These are phyloP conservation scores for Hypomyces rosellus DNA, from an alignment of 2,329 filamentous ascomycete genomes.

Conservation along the genomic window DNA sequence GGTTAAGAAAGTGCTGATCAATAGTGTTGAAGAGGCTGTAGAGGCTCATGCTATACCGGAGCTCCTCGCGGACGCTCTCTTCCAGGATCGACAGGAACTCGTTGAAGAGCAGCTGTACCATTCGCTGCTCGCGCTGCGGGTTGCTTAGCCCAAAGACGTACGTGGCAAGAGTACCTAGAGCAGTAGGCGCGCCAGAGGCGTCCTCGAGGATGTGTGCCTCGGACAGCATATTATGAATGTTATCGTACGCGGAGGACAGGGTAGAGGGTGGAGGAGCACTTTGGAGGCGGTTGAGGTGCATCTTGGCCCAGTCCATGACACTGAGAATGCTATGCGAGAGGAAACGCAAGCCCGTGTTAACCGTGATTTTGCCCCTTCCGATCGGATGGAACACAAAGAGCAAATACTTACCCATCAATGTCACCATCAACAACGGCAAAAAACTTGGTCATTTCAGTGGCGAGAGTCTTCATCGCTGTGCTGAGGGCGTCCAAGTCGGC, in stretches of 20 bases:
- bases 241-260: slow-evolving; percentile 69
- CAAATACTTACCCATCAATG: slow-evolving; percentile 63
- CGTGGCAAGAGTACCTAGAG: slow-evolving; percentile 62
- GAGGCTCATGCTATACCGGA: slow-evolving; percentile 71
- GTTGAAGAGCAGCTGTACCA: slow-evolving; percentile 75
- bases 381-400: neutral
- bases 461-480: slow-evolving; percentile 76
- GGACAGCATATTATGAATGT: slow-evolving; percentile 72
- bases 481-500: slow-evolving; percentile 78
- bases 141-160: slow-evolving; percentile 73
- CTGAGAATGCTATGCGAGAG: slow-evolving; percentile 62
- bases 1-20: slow-evolving; percentile 82
- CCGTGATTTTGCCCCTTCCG: slow-evolving; percentile 6
- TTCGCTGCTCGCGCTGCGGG: slow-evolving; percentile 71
- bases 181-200: slow-evolving; percentile 51
- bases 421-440: slow-evolving; percentile 92
- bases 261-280: slow-evolving; percentile 49
- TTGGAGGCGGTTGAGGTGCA: slow-evolving; percentile 69
- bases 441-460: slow-evolving; percentile 81
- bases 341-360: slow-evolving; percentile 13
- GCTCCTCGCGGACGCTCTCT: slow-evolving; percentile 78
- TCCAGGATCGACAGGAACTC: slow-evolving; percentile 84
- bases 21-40: slow-evolving; percentile 90
- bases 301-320: slow-evolving; percentile 92
- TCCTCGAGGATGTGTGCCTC: slow-evolving; percentile 55